These are phyloP conservation scores for Gamarada debralockiae DNA, from an alignment of 495 filamentous ascomycete genomes.

Conservation along the genomic window DNA sequence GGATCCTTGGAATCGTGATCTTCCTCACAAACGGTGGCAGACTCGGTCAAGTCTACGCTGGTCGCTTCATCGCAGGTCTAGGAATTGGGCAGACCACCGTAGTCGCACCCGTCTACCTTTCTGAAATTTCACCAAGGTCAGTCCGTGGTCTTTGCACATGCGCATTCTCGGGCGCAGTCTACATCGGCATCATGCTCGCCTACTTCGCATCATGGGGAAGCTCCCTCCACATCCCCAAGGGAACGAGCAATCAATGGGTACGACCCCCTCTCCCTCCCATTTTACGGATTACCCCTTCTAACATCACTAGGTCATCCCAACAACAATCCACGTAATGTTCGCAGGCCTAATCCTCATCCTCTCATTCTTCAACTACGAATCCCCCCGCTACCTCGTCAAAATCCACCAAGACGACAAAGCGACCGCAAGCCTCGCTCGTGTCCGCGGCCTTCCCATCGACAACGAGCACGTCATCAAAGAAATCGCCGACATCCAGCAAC, in stretches of 20 bases:
- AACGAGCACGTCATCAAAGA: constrained; percentile 47
- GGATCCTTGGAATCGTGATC: constrained; percentile 64
- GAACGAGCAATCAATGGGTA: constrained; percentile 27
- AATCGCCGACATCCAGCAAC: constrained; percentile 43
- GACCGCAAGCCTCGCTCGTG: constrained; percentile 38
- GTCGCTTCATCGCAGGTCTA: constrained; percentile 64
- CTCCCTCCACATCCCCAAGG: constrained; percentile 3
- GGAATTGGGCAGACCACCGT: constrained; percentile 62
- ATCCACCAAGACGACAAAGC: constrained; percentile 42
- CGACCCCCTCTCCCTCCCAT: constrained; percentile 17
- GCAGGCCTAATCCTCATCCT: constrained; percentile 61
- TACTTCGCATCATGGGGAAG: constrained; percentile 14
- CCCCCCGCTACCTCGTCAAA: constrained; percentile 46
- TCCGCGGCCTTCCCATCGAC: constrained; percentile 45
- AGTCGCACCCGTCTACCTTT: constrained; percentile 56
- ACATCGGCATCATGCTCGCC: constrained; percentile 57
- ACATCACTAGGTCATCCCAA: constrained; percentile 47
- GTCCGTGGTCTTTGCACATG: constrained; percentile 67
- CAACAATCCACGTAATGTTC: constrained; percentile 69
- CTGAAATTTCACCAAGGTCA: constrained; percentile 59
- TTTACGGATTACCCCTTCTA: neutral
- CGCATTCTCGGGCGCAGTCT: constrained; percentile 61
- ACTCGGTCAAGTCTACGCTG: constrained; percentile 61
- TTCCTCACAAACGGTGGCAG: constrained; percentile 60
- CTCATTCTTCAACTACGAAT: constrained; percentile 53